Percentiles rank a stretch among this genome's conserved stretches.
phyloP scores from a whole-genome alignment of 768 basidiomycete genomes.

The Dioszegia hungarica region DNA sequence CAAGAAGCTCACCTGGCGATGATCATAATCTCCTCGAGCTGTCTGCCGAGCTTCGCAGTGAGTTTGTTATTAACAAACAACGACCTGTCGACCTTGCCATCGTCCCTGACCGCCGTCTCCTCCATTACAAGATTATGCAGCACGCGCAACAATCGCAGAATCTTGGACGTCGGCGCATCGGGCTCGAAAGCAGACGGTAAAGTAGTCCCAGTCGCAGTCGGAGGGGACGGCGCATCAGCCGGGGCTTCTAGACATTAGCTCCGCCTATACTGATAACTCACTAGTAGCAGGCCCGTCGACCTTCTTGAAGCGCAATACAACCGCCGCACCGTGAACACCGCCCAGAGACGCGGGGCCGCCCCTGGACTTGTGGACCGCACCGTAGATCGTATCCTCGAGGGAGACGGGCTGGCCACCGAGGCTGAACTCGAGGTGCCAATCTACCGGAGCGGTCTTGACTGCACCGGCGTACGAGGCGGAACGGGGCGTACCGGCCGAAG shows the following conservation, averaged over 20 bases:
- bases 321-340: constrained; percentile 71
- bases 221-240: constrained; percentile 32
- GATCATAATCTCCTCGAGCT: constrained; percentile 97
- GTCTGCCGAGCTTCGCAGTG: constrained; percentile 93
- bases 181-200: constrained; percentile 72
- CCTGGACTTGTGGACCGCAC: constrained; percentile 66
- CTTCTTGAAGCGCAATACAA: constrained; percentile 90
- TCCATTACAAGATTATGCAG: constrained; percentile 73
- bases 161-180: constrained; percentile 80
- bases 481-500: constrained; percentile 20
- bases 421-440: constrained; percentile 95
- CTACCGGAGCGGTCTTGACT: constrained; percentile 82
- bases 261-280: constrained; percentile 47
- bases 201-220: constrained; percentile 37
- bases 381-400: constrained; percentile 88
- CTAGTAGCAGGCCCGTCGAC: constrained; percentile 59
- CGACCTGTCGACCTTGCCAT: constrained; percentile 65
- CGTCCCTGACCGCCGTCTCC: constrained; percentile 32
- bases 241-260: constrained; percentile 47
- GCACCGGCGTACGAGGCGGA: constrained; percentile 81
- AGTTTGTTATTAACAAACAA: constrained; percentile 97
- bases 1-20: constrained; percentile 73
- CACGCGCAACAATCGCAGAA: constrained; percentile 81
- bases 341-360: not conserved
- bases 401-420: constrained; percentile 83